phyloP scores from a whole-genome alignment of 2,329 filamentous ascomycete genomes.

The Zymoseptoria ardabiliae region DNA sequence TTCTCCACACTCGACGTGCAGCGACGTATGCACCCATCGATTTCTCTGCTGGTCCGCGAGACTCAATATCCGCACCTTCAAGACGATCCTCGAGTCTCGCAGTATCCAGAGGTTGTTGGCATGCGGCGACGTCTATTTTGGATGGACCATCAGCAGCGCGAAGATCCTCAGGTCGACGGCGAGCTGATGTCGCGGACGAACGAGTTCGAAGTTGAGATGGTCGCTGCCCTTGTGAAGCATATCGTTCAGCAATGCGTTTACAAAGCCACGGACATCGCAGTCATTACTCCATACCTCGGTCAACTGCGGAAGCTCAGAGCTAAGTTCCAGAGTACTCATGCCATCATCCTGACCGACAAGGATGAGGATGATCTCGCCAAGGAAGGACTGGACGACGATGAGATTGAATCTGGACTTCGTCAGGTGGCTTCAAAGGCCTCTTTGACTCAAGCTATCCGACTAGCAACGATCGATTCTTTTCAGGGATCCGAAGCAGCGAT shows the following conservation, averaged over 20 bases:
- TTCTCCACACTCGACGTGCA: constrained; percentile 48
- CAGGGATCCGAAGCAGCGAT: constrained; percentile 52
- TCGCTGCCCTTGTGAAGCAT: constrained; percentile 55
- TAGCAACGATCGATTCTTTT: constrained; percentile 54
- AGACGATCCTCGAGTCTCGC: constrained; percentile 35
- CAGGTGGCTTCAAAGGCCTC: constrained; percentile 4
- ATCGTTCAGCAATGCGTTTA: constrained; percentile 60
- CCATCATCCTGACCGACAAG: constrained; percentile 55
- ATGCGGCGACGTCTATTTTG: constrained; percentile 51
- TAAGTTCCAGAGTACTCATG: constrained; percentile 1
- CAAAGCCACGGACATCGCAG: constrained; percentile 54
- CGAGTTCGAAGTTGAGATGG: constrained; percentile 57
- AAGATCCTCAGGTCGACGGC: constrained; percentile 28
- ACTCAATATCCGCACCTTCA: constrained; percentile 51
- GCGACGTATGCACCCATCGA: constrained; percentile 57
- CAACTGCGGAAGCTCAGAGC: constrained; percentile 48
- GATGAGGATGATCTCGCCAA: constrained; percentile 7
- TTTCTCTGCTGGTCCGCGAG: constrained; percentile 51
- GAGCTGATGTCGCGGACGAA: constrained; percentile 45
- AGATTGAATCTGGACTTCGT: not conserved
- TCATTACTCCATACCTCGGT: constrained; percentile 60
- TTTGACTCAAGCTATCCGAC: constrained; percentile 7
- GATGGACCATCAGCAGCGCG: constrained; percentile 51
- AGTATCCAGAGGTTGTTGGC: constrained; percentile 38
- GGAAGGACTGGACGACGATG: constrained; percentile 4